Percentiles rank a stretch among this genome's conserved stretches.
Evolutionary conservation across 768 basidiomycete genomes (phyloP).

Genomic region (Auriscalpium vulgare): DNA sequence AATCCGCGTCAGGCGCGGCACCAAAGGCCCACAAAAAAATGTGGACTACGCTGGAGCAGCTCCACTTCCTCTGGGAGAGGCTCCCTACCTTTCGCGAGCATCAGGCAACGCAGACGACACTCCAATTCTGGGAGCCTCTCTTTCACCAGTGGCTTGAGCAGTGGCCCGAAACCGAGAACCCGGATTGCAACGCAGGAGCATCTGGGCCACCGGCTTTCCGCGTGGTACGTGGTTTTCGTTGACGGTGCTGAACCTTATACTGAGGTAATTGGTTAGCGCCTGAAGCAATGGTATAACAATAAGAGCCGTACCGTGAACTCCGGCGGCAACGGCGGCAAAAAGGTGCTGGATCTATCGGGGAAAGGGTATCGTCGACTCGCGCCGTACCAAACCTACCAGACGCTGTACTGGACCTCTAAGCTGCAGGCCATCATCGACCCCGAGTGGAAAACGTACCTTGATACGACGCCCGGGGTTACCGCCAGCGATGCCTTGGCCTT

Average conservation of each 20-base stretch:
- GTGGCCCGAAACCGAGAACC: neutral
- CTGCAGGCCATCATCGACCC: neutral
- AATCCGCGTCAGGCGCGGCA: too few relatives aligned
- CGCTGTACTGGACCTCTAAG: neutral
- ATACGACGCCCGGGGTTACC: neutral
- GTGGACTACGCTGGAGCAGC: neutral
- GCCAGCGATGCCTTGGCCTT: neutral
- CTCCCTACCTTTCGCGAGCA: neutral
- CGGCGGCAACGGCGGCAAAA: neutral
- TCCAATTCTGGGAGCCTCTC: neutral
- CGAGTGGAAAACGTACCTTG: neutral
- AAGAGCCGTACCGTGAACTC: neutral
- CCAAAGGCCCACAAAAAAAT: too few relatives aligned
- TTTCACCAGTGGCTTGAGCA: neutral
- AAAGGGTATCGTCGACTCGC: neutral
- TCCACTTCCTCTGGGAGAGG: neutral
- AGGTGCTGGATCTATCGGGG: neutral
- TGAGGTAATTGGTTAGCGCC: neutral
- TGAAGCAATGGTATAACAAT: neutral
- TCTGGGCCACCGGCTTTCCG: neutral
- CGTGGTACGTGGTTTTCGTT: neutral
- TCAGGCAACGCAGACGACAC: neutral
- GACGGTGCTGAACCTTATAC: neutral
- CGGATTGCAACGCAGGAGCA: neutral
- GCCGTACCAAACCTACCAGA: neutral